Evolutionary conservation across 2,329 filamentous ascomycete genomes (phyloP).

Genomic region (Clonostachys rhizophaga): DNA sequence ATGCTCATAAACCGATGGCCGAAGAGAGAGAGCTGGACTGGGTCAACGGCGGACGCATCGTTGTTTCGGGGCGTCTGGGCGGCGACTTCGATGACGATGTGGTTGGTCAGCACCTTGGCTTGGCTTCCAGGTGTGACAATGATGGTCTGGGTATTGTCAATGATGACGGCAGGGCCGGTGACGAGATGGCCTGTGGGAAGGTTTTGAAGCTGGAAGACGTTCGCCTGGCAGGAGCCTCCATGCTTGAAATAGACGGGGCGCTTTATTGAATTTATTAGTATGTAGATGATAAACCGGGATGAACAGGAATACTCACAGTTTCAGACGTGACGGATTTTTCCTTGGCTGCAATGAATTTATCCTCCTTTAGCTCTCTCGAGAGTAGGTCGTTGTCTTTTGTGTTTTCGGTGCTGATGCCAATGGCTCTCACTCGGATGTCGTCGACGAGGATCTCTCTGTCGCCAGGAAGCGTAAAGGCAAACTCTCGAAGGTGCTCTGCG

Average conservation of each 20-base stretch:
- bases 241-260: neutral
- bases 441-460: conserved; percentile 30
- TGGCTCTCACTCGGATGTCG: conserved; percentile 24
- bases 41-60: conserved; percentile 25
- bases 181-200: conserved; percentile 6
- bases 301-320: too few relatives aligned
- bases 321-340: too few relatives aligned
- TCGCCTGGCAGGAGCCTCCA: neutral
- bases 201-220: conserved; percentile 2
- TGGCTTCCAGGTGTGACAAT: conserved; percentile 15
- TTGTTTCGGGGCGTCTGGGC: neutral
- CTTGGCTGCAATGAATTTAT: too few relatives aligned
- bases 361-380: too few relatives aligned
- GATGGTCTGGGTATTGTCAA: conserved; percentile 23
- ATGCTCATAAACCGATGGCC: conserved; percentile 55
- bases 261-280: too few relatives aligned
- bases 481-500: conserved; percentile 28
- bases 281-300: too few relatives aligned
- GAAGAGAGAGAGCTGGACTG: conserved; percentile 48
- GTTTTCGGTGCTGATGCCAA: conserved; percentile 7
- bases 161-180: conserved; percentile 21
- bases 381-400: too few relatives aligned
- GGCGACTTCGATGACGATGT: conserved; percentile 20
- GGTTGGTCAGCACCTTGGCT: conserved; percentile 18
- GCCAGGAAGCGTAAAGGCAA: conserved; percentile 26